Evolutionary conservation across 352 stramenopile species (phyloP).

Genomic region (Pythium phragmiticola): DNA sequence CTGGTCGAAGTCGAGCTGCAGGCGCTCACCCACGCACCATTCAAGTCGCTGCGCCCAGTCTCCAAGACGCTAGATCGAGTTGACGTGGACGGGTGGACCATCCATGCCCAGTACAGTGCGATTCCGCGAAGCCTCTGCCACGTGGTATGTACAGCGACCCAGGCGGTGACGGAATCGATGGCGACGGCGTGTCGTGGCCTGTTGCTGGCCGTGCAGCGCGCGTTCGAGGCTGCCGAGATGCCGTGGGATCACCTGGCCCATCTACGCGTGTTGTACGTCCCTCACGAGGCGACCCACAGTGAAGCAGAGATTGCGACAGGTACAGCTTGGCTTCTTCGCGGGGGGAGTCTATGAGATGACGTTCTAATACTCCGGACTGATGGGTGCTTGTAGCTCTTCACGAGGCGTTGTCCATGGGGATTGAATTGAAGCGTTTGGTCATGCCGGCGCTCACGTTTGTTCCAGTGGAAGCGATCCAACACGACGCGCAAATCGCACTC

Average conservation of each 20-base stretch:
- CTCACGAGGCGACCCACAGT: conserved; percentile 37
- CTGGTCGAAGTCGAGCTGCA: conserved; percentile 79
- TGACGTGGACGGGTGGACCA: conserved; percentile 12
- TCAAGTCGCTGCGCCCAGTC: conserved; percentile 49
- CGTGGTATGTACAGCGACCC: conserved; percentile 32
- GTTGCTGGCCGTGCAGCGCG: conserved; percentile 37
- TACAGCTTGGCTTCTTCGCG: conserved; percentile 9
- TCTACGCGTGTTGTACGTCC: conserved; percentile 68
- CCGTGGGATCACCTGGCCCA: conserved; percentile 68
- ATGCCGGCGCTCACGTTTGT: conserved; percentile 74
- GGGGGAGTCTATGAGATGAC: not conserved
- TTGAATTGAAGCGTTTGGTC: not conserved
- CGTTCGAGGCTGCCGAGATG: conserved; percentile 30
- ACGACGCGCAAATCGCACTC: conserved; percentile 41
- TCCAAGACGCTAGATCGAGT: conserved; percentile 17
- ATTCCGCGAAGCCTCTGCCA: conserved; percentile 56
- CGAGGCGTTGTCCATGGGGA: not conserved
- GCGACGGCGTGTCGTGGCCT: conserved; percentile 32
- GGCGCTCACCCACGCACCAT: conserved; percentile 60
- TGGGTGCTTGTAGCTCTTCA: conserved; percentile 4
- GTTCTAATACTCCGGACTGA: not conserved
- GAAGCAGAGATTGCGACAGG: conserved; percentile 47
- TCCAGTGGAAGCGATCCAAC: conserved; percentile 60
- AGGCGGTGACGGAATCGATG: not conserved
- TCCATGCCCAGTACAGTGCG: conserved; percentile 37